Evolutionary conservation across 495 filamentous ascomycete genomes (phyloP).

Genomic region (Aspergillus hancockii): DNA sequence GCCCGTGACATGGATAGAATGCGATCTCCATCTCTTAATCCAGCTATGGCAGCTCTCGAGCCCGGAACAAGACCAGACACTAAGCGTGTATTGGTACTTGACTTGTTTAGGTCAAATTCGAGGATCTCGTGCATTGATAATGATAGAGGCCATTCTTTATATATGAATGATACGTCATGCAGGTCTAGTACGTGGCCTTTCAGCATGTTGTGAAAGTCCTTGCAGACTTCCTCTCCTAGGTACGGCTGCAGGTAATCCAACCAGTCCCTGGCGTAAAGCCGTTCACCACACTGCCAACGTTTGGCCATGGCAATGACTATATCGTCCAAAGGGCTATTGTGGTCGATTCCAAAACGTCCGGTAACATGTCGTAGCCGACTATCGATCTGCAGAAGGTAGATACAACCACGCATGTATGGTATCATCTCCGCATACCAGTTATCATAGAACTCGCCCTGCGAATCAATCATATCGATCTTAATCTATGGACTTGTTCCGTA

Average conservation of each 20-base stretch:
- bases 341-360: not conserved
- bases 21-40: not conserved
- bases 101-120: not conserved
- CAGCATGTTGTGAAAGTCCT: not conserved
- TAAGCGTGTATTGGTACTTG: conserved; percentile 1
- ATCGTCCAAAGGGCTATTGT: not conserved
- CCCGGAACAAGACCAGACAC: not conserved
- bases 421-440: conserved; percentile 3
- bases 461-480: conserved; percentile 1
- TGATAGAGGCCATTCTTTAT: not conserved
- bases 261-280: not conserved
- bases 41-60: not conserved
- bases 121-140: not conserved
- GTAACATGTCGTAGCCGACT: not conserved
- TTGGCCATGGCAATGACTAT: not conserved
- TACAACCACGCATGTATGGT: not conserved
- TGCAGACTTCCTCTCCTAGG: not conserved
- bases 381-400: conserved; percentile 1
- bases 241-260: not conserved
- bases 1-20: not conserved
- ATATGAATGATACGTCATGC: not conserved
- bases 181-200: not conserved
- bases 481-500: not conserved
- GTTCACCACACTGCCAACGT: not conserved
- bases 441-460: not conserved